phyloP scores from a whole-genome alignment of 495 filamentous ascomycete species.

The Aspergillus affinis region DNA sequence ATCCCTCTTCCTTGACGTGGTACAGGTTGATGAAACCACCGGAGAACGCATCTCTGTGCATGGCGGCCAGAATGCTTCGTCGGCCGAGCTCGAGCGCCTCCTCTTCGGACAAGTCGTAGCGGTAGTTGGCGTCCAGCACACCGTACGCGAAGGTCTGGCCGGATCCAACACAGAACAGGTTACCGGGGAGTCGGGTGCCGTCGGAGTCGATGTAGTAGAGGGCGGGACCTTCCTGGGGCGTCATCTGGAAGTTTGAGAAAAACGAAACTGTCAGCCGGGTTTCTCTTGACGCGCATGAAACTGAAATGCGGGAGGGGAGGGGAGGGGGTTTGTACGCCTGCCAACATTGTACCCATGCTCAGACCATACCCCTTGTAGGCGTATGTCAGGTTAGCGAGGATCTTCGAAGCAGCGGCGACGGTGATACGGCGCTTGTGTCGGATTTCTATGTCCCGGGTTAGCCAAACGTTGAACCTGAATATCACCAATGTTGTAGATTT shows the following conservation, averaged over 20 bases:
- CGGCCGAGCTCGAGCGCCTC: slow-evolving; percentile 88
- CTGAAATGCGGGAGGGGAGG: background rate
- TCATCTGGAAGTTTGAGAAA: slow-evolving; percentile 42
- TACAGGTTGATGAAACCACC: slow-evolving; percentile 98
- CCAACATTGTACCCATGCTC: slow-evolving; percentile 99
- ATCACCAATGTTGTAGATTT: slow-evolving; percentile 12
- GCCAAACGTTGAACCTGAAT: background rate
- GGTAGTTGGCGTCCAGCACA: slow-evolving; percentile 93
- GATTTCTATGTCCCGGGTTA: slow-evolving; percentile 56
- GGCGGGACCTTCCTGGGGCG: slow-evolving; percentile 91
- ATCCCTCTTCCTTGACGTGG: slow-evolving; percentile 96
- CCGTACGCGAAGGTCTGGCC: slow-evolving; percentile 99
- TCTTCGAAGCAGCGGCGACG: slow-evolving; percentile 96
- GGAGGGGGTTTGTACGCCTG: slow-evolving; percentile 61
- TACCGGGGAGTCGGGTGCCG: slow-evolving; percentile 87
- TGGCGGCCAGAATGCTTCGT: slow-evolving; percentile 92
- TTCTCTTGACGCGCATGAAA: background rate
- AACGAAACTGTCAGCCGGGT: background rate
- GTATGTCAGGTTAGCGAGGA: slow-evolving; percentile 97
- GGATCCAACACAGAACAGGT: slow-evolving; percentile 96
- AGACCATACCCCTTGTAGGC: slow-evolving; percentile 97
- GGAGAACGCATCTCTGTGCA: slow-evolving; percentile 95
- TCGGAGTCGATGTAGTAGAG: slow-evolving; percentile 99
- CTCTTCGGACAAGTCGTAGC: slow-evolving; percentile 79
- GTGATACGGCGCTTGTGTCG: slow-evolving; percentile 98